Evolutionary conservation across 495 filamentous ascomycete species (phyloP).

Genomic region (Thermochaetoides thermophila): DNA sequence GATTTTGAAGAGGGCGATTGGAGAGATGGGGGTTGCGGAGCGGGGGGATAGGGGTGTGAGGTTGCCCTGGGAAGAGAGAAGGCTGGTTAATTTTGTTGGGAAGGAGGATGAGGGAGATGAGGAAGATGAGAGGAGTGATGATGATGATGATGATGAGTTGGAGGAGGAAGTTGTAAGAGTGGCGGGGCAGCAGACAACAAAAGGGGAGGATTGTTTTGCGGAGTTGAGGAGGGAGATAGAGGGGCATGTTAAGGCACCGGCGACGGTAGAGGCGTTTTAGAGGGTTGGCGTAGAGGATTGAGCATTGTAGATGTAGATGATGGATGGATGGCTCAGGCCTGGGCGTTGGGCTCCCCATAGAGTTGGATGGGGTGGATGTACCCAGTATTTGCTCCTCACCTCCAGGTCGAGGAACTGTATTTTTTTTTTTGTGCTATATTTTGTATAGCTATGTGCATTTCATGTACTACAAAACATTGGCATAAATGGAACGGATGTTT

Average conservation of each 20-base stretch:
- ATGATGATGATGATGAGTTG: background rate
- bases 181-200: no score
- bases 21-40: slow-evolving; percentile 5
- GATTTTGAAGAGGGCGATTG: slow-evolving; percentile 17
- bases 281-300: background rate
- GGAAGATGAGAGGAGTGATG: background rate
- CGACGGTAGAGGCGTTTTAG: slow-evolving; percentile 4
- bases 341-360: no score
- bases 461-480: no score
- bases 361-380: no score
- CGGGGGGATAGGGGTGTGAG: slow-evolving; percentile 13
- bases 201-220: background rate
- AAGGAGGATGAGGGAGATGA: background rate
- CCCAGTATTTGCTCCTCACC: no score
- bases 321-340: no score
- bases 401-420: no score
- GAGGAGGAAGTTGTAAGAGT: background rate
- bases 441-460: no score
- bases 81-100: background rate
- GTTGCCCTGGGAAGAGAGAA: slow-evolving; percentile 7
- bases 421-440: no score
- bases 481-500: no score
- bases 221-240: background rate
- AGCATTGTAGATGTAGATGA: no score
- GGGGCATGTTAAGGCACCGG: background rate